Base-by-base conservation (phyloP, 495 filamentous ascomycete genomes). In the Penicillium ochrochloron region DNA sequence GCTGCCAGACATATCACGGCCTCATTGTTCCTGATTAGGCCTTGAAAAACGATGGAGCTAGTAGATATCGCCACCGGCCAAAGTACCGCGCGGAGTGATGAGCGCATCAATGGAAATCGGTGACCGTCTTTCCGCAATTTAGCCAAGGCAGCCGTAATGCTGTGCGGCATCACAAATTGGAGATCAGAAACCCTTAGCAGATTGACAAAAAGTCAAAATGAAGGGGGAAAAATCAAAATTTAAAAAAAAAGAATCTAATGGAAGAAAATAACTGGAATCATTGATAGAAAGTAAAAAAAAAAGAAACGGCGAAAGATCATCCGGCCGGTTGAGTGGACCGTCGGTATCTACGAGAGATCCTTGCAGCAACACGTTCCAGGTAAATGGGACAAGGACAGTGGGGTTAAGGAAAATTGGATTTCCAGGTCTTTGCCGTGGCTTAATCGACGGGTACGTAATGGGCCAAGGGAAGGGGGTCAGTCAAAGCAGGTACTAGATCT, bases 291-390 rank as follows among this genome's bases (percentile, higher is more conserved):
- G 51, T 17, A 51, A 62, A 62, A 23, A 62, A 62, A 23, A 54
- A 54, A 55, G 39, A 53, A 23, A 17, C 39, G 50, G 33, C 25
- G 5, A 29, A 57, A 63, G 59, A 69, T 70, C 66, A 35, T 50
- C 60, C 61, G 57, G 54, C 60, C 68, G 63, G 55, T 52, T 42
- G 37, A 50, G 44, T 57, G 44, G 27, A 52, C n/a, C 12, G 34
- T 65, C 56, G 65, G 63, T 33, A 46, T 27, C 39, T 70, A 64
- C 64, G 68, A 55, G 59, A 67, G 44, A 48, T 73, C 68, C 70
- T 67, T 73, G 70, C 70, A 56, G 61, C 52, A 65, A 59, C 70
- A 73, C 70, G 70, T 73, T 73, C 57, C 62, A 65, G 52, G 44
- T 62, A 57, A 37, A 57, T 53, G 37, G 50, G 17, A 62, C 31